These are phyloP conservation scores for Neofusicoccum cordaticola DNA, from an alignment of 2,329 filamentous ascomycete species.

Conservation along the genomic window DNA sequence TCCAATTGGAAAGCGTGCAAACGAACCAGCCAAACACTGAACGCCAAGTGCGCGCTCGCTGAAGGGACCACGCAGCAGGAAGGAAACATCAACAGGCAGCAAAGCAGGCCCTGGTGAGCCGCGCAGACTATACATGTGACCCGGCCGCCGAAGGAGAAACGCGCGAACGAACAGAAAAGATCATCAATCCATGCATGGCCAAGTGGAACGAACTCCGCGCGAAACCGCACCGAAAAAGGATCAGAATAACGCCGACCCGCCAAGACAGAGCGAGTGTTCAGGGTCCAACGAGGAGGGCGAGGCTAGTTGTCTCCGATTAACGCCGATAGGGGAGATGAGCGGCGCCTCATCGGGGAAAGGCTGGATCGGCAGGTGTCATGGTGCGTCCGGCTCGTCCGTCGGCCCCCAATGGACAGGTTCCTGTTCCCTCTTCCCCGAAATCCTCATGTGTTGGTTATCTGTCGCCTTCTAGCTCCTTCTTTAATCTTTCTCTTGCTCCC, in stretches of 20 bases:
- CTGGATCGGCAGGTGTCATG: neutral
- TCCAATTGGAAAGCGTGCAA: neutral
- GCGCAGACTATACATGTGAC: neutral
- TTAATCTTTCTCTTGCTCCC: neutral
- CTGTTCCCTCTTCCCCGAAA: neutral
- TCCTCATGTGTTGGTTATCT: too few species aligned
- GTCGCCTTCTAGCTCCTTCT: neutral
- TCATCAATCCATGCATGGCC: neutral
- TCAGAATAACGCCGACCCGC: neutral
- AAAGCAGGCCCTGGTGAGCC: neutral
- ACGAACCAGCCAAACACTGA: neutral
- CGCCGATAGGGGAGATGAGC: slow-evolving; percentile 5
- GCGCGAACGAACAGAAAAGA: neutral
- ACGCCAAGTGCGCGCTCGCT: slow-evolving; percentile 1
- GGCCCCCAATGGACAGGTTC: too few species aligned
- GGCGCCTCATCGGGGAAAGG: neutral
- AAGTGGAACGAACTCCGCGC: neutral
- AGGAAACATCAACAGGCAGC: neutral
- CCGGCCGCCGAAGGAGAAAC: neutral
- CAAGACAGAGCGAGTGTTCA: neutral
- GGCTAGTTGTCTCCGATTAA: neutral
- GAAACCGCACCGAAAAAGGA: neutral
- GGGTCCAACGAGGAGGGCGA: neutral
- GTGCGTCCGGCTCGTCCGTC: neutral
- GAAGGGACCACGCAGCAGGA: neutral